Evolutionary conservation across 305 asterid genomes (phyloP).

Genomic region (Euphrasia arctica): DNA sequence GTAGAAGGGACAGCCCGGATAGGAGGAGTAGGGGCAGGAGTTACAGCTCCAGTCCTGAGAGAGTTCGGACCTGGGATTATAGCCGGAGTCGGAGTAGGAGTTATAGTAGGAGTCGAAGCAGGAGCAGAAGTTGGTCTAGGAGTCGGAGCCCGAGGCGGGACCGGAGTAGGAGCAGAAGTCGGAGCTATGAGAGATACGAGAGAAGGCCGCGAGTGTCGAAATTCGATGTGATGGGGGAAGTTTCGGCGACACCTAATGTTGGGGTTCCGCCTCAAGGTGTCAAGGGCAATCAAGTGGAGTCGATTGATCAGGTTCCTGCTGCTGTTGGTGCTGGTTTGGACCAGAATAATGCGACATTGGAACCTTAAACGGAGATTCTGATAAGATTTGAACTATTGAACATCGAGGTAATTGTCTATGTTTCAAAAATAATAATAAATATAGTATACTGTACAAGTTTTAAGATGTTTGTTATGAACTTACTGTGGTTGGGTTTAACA

Average conservation of each 20-base stretch:
- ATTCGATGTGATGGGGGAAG: constrained; percentile 76
- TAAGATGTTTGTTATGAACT: no score
- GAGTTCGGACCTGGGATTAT: constrained; percentile 73
- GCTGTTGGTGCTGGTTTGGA: constrained; percentile 25
- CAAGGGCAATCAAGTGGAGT: constrained; percentile 31
- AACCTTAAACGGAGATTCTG: no score
- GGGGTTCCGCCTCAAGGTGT: constrained; percentile 23
- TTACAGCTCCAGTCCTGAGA: constrained; percentile 63
- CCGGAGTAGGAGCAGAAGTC: constrained; percentile 47
- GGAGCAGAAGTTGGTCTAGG: constrained; percentile 53
- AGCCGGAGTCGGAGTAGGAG: constrained; percentile 57
- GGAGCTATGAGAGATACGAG: constrained; percentile 43
- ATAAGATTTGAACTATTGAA: no score
- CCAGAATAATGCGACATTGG: constrained; percentile 30
- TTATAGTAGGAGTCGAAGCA: constrained; percentile 46
- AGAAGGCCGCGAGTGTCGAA: constrained; percentile 66
- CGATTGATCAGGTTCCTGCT: constrained; percentile 29
- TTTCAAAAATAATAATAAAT: no score
- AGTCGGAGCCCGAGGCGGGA: constrained; percentile 49
- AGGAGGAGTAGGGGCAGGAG: constrained; percentile 67
- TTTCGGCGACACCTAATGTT: constrained; percentile 37
- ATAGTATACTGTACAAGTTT: no score
- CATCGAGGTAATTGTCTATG: no score
- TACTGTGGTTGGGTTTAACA: no score
- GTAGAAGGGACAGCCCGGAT: constrained; percentile 57